phyloP scores from a whole-genome alignment of 129 eudicot genomes.

The Escallonia herrerae region DNA sequence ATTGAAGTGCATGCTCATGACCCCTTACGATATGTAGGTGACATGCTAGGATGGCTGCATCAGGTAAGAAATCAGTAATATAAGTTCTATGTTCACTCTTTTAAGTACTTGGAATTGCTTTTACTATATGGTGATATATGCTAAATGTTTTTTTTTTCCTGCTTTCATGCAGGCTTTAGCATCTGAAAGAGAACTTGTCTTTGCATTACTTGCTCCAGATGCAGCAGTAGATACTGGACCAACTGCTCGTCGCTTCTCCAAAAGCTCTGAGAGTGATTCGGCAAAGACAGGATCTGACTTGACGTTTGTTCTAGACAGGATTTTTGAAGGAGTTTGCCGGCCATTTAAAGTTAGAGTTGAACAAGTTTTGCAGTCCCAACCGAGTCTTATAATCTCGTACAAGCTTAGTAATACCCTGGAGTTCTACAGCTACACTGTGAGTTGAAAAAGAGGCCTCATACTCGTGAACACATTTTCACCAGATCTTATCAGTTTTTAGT shows the following conservation, averaged over 20 bases:
- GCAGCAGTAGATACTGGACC: conserved; percentile 72
- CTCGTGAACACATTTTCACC: neutral
- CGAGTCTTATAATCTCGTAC: conserved; percentile 80
- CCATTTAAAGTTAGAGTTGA: conserved; percentile 98
- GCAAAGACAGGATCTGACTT: conserved; percentile 67
- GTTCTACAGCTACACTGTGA: conserved; percentile 86
- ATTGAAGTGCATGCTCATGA: conserved; percentile 98
- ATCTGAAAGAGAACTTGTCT: conserved; percentile 96
- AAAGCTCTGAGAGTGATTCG: conserved; percentile 36
- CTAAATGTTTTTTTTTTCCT: neutral
- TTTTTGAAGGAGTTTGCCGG: conserved; percentile 93
- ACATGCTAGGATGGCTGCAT: conserved; percentile 98
- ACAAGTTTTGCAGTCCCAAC: conserved; percentile 96
- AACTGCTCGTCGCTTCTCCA: conserved; percentile 53
- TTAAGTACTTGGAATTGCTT: neutral
- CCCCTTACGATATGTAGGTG: conserved; percentile 95
- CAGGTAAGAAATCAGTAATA: conserved; percentile 37
- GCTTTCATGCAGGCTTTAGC: conserved; percentile 73
- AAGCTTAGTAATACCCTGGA: conserved; percentile 90
- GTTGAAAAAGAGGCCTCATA: conserved; percentile 7
- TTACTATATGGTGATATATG: neutral
- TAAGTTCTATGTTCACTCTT: conserved; percentile 12
- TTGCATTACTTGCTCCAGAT: conserved; percentile 91
- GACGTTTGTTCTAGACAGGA: conserved; percentile 90
- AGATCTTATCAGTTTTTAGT: neutral